Evolutionary conservation across 345 rosid species (phyloP), one percentile per base, ranked within the genome.

Genomic region (Eucalyptus polyanthemos): DNA sequence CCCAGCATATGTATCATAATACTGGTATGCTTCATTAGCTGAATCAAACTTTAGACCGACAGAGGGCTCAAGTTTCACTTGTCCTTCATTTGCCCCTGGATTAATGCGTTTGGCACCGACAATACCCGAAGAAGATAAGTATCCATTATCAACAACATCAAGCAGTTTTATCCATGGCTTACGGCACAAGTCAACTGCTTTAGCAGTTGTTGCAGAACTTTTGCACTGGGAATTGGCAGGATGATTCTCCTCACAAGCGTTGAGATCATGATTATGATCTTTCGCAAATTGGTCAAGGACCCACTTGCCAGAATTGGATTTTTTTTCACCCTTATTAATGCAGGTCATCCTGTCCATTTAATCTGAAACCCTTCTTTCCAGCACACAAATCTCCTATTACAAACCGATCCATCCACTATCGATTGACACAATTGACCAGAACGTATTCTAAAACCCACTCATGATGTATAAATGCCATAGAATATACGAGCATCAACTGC

Each of bases 201-300:
- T 80, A 89, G 92, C 95, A 11, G 87, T 90, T 89, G 90, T 90
- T 50, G 90, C 86, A 5, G 93, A 92, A 90, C 93, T 88, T 92
- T 91, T 94, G n/a, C 89, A 92, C 72, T 51, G 89, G 69, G n/a
- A n/a, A 89, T 89, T 15, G 8, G 94, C 92, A 49, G 92, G 92
- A 17, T n/a, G 88, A 81, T 88, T 90, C 25, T 93, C 95, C 19
- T 50, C 93, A 53, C 87, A 89, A 58, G 86, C 90, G 51, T 94
- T 94, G 44, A 97, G 96, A 89, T 95, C 97, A 92, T 97, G 99
- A 92, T 96, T 97, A 91, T 94, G 99, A 88, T 96, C 97, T 91
- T 95, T 94, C 45, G 93, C 62, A 51, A 96, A 91, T 85, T 96
- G 99, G 89, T 96, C 99, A 87, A 97, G 89, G 88, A 93, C 93